Evolutionary conservation across 306 rosid genomes (phyloP).

Genomic region (Castanea sativa): DNA sequence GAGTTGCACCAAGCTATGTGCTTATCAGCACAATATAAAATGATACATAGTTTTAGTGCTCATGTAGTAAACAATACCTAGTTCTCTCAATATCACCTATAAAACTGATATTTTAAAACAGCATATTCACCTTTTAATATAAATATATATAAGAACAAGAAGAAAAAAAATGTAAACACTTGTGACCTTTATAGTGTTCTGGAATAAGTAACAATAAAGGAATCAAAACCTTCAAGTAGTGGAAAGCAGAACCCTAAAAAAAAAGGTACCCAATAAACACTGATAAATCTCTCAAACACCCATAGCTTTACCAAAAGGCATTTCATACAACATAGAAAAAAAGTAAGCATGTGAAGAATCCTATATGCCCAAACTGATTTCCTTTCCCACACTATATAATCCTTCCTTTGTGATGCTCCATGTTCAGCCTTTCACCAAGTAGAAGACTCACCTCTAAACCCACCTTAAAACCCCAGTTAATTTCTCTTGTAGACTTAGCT

Average conservation of each 20-base stretch:
- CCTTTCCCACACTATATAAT: slow-evolving; percentile 32
- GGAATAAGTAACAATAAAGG: background rate
- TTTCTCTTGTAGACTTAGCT: background rate
- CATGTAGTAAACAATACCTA: too few relatives aligned
- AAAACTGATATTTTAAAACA: background rate
- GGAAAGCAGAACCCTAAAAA: background rate
- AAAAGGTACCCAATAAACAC: background rate
- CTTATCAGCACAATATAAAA: too few relatives aligned
- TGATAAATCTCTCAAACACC: slow-evolving; percentile 24
- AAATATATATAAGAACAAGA: background rate
- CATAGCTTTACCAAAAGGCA: slow-evolving; percentile 37
- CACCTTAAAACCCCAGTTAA: background rate
- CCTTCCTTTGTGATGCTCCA: slow-evolving; percentile 13
- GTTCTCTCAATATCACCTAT: too few relatives aligned
- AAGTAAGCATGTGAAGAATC: slow-evolving; percentile 32
- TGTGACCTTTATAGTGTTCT: background rate
- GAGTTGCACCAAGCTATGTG: too few relatives aligned
- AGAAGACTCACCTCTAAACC: background rate
- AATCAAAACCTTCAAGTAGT: background rate
- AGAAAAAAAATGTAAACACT: background rate
- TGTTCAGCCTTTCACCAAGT: slow-evolving; percentile 7
- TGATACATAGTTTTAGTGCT: too few relatives aligned
- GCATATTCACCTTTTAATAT: background rate
- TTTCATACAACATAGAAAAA: slow-evolving; percentile 26
- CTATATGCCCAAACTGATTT: slow-evolving; percentile 9